A percentile compares a stretch with the other conserved stretches of the same genome.
These are phyloP conservation scores for Paspalum notatum DNA, from an alignment of 176 grass and related monocot genomes.

Conservation along the genomic window DNA sequence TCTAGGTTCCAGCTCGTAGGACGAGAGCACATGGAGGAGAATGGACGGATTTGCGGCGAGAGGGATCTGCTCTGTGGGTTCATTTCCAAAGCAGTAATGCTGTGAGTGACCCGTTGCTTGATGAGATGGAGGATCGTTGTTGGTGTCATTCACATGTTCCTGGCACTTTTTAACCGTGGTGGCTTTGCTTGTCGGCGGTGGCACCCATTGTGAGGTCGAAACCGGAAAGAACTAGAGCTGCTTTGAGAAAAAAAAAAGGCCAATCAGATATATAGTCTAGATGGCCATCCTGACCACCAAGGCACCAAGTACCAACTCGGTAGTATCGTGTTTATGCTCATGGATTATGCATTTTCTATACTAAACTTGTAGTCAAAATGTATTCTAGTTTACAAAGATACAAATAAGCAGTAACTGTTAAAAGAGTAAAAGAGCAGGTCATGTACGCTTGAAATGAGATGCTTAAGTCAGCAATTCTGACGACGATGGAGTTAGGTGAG, in stretches of 20 bases:
- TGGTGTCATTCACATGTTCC: constrained; percentile 27
- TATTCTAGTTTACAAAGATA: neutral
- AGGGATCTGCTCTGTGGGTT: constrained; percentile 43
- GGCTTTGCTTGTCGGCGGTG: constrained; percentile 32
- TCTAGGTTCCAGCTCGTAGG: constrained; percentile 50
- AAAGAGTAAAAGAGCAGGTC: neutral
- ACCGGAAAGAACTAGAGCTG: neutral
- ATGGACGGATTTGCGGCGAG: constrained; percentile 51
- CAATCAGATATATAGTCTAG: neutral
- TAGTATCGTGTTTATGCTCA: neutral
- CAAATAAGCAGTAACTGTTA: neutral
- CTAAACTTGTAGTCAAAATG: neutral
- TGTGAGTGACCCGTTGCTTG: constrained; percentile 18
- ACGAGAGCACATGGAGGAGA: constrained; percentile 59
- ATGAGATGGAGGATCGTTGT: neutral
- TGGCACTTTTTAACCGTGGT: constrained; percentile 24
- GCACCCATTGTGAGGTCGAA: constrained; percentile 42
- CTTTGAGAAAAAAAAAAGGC: neutral
- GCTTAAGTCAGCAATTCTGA: neutral
- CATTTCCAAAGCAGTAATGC: constrained; percentile 40
- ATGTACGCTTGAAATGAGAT: neutral
- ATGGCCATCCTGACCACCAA: neutral
- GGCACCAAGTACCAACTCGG: neutral
- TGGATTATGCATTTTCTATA: neutral
- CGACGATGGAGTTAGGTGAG: neutral